Conservation (phyloP, 2,329 filamentous ascomycete species). For the Incumbomyces lentus region DNA sequence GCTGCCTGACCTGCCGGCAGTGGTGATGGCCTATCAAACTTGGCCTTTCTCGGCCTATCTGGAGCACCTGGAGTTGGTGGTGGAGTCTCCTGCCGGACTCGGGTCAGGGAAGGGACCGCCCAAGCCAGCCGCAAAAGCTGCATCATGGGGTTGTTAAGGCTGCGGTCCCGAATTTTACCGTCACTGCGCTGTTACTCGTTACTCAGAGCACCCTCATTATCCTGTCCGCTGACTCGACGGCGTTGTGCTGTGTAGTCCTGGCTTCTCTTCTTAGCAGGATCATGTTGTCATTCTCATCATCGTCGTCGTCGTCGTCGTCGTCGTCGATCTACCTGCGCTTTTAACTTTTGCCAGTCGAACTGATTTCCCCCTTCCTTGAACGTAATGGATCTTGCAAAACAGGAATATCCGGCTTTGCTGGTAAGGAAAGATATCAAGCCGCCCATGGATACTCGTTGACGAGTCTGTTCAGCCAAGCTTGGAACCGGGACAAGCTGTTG, state of each 20-base stretch:
- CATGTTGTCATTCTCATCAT: too few species aligned
- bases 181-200: too few species aligned
- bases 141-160: too few species aligned
- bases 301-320: too few species aligned
- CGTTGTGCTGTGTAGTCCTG: too few species aligned
- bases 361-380: background rate
- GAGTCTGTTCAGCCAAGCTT: slow-evolving; percentile 55
- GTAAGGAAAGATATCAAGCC: background rate
- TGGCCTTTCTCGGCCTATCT: background rate
- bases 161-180: too few species aligned
- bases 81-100: background rate
- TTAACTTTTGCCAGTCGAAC: background rate
- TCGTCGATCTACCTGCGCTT: background rate
- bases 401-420: slow-evolving; percentile 5
- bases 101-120: background rate
- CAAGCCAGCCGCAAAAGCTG: too few species aligned
- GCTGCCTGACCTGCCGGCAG: too few species aligned
- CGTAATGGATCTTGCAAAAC: slow-evolving; percentile 6
- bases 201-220: too few species aligned
- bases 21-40: too few species aligned
- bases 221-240: too few species aligned
- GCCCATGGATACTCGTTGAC: background rate
- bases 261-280: too few species aligned
- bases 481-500: slow-evolving; percentile 70
- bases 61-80: background rate